These are phyloP conservation scores for Fusarium dlaminii DNA, from an alignment of 2,329 filamentous ascomycete genomes.

Conservation along the genomic window DNA sequence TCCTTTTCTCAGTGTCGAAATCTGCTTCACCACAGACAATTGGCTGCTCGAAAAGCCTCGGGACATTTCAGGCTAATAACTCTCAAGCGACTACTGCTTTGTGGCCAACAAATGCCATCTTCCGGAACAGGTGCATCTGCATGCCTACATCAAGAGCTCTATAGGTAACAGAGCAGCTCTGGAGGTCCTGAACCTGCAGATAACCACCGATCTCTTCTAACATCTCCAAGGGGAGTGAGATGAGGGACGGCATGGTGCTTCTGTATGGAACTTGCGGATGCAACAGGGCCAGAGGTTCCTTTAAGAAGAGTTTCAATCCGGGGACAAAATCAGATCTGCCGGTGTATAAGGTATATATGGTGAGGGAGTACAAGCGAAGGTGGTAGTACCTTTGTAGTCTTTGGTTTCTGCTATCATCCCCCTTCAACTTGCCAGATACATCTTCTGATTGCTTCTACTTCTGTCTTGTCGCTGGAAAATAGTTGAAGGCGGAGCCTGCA, in stretches of 20 bases:
- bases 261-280: neutral
- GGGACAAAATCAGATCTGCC: neutral
- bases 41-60: neutral
- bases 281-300: neutral
- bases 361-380: no score
- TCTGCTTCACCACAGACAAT: neutral
- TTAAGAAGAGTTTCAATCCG: fast-evolving
- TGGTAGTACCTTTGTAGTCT: neutral
- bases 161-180: fast-evolving
- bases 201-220: neutral
- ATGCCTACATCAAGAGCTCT: fast-evolving
- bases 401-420: neutral
- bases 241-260: neutral
- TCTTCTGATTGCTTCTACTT: neutral
- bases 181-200: neutral
- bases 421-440: neutral
- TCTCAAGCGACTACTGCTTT: no score
- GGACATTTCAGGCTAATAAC: no score
- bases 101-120: neutral
- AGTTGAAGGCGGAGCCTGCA: neutral
- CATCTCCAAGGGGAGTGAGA: neutral
- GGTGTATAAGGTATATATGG: neutral
- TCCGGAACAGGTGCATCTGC: neutral
- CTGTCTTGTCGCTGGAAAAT: neutral
- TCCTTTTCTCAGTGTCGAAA: neutral